phyloP scores from a whole-genome alignment of 176 grass and related monocot genomes.

The Typha latifolia region DNA sequence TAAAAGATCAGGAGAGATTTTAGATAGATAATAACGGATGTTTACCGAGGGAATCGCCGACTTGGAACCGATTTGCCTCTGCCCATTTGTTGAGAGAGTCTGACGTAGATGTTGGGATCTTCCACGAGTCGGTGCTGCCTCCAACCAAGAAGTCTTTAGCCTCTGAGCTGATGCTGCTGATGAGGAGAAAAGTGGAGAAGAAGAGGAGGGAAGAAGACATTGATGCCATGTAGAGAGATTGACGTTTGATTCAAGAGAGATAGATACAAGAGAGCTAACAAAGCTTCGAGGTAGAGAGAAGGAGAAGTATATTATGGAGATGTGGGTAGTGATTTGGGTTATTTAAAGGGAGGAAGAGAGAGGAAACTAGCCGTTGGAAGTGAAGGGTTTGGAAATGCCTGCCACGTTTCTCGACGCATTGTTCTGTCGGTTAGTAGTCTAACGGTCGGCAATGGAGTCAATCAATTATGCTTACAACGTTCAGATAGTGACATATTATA shows the following conservation, averaged over 20 bases:
- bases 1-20: neutral
- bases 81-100: constrained; percentile 43
- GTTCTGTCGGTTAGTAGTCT: no score
- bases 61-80: constrained; percentile 29
- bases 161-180: constrained; percentile 6
- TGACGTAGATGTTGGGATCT: constrained; percentile 14
- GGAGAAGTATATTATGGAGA: neutral
- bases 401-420: no score
- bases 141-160: constrained; percentile 31
- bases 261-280: neutral
- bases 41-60: constrained; percentile 43
- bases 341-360: neutral
- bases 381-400: neutral
- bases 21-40: neutral
- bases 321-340: neutral
- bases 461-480: no score
- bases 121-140: constrained; percentile 24
- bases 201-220: neutral
- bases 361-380: neutral
- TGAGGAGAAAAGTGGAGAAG: neutral
- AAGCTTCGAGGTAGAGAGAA: neutral
- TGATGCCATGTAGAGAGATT: neutral
- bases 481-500: no score
- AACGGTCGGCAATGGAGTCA: no score
- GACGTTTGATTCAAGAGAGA: neutral